Evolutionary conservation across 768 basidiomycete genomes (phyloP).

Genomic region (Amanita pseudoporphyria): DNA sequence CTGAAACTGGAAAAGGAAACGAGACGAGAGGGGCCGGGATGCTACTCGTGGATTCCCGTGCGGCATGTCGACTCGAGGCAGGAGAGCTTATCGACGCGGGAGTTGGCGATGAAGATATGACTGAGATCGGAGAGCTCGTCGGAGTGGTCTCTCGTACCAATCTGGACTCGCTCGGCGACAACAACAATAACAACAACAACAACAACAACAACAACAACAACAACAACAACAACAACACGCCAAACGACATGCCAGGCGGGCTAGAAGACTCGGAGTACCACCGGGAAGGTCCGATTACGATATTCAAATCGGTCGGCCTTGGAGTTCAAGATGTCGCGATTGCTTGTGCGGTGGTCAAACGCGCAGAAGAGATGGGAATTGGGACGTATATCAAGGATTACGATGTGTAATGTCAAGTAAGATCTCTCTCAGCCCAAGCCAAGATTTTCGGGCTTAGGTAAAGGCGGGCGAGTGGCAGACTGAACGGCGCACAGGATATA

Average conservation of each 20-base stretch:
- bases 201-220: too few species aligned
- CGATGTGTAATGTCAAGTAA: too few species aligned
- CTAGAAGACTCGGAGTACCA: neutral
- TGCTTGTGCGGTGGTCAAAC: slow-evolving; percentile 53
- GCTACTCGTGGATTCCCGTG: slow-evolving; percentile 66
- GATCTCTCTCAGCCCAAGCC: too few species aligned
- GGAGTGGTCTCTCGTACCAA: neutral
- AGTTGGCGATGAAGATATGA: slow-evolving; percentile 27
- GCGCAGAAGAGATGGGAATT: slow-evolving; percentile 40
- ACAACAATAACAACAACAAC: too few species aligned
- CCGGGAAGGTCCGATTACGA: slow-evolving; percentile 41
- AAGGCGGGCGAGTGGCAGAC: too few species aligned
- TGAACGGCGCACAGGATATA: too few species aligned
- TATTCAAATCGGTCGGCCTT: slow-evolving; percentile 86
- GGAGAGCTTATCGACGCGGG: slow-evolving; percentile 68
- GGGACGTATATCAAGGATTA: slow-evolving; percentile 42
- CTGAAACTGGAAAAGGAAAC: too few species aligned
- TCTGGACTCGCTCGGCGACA: neutral
- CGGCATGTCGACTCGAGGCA: slow-evolving; percentile 66
- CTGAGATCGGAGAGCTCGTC: slow-evolving; percentile 71
- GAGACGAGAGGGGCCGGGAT: too few species aligned
- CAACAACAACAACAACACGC: too few species aligned
- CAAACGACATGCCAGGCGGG: too few species aligned
- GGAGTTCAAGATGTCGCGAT: slow-evolving; percentile 87
- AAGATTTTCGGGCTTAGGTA: too few species aligned